Percentiles rank a stretch among this genome's conserved stretches.
These are phyloP conservation scores for Carex myosuroides DNA, from an alignment of 176 grass and related monocot species.

Conservation along the genomic window DNA sequence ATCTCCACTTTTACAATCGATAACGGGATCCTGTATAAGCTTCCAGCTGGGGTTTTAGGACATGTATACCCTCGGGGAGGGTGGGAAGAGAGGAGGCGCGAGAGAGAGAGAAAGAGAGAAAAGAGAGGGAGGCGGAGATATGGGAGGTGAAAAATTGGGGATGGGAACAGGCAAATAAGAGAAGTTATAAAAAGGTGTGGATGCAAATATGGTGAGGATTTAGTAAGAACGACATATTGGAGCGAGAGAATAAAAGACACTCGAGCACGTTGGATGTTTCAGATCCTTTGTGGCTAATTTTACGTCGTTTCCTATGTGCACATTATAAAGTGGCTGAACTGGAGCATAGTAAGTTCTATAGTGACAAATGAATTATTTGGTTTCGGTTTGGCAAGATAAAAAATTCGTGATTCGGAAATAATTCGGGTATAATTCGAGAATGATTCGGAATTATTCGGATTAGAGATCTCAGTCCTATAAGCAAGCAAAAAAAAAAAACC, in stretches of 20 bases:
- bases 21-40: not conserved
- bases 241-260: conserved; percentile 2
- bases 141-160: conserved; percentile 14
- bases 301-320: not conserved
- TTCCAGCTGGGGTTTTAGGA: not conserved
- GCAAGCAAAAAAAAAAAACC: no score
- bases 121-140: not conserved
- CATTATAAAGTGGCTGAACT: not conserved
- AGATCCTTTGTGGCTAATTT: not conserved
- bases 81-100: not conserved
- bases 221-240: not conserved
- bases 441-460: no score
- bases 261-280: not conserved
- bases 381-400: no score
- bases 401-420: no score
- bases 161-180: not conserved
- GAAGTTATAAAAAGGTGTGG: not conserved
- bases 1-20: conserved; percentile 19
- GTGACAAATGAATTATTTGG: no score
- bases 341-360: not conserved
- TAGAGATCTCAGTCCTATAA: no score
- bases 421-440: no score
- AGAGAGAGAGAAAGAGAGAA: not conserved
- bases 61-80: not conserved
- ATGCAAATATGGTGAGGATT: not conserved